Percentiles rank a stretch among this genome's conserved stretches.
phyloP scores from a whole-genome alignment of 371 early-diverging fungal genomes.

The Mortierella sp. region DNA sequence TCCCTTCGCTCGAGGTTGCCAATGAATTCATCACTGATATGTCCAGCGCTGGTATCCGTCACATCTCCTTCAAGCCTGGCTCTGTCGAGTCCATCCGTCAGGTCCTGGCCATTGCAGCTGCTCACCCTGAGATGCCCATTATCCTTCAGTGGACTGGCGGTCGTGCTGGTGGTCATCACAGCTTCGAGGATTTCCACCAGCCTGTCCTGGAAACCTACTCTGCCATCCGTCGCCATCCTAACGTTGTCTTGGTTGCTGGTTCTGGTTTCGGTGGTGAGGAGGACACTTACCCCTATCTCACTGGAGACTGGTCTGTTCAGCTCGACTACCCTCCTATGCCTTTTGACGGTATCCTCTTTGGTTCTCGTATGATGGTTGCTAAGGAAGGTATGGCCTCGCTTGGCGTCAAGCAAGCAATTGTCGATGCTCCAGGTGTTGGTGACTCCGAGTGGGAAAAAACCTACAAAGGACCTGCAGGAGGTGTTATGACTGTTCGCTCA shows the following conservation, averaged over 20 bases:
- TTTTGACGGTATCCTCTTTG: slow-evolving; percentile 94
- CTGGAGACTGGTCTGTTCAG: slow-evolving; percentile 91
- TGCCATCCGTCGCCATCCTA: slow-evolving; percentile 85
- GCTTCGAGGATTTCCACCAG: slow-evolving; percentile 94
- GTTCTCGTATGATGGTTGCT: slow-evolving; percentile 96
- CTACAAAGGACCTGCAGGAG: slow-evolving; percentile 91
- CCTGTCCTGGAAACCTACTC: slow-evolving; percentile 95
- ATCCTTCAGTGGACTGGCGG: slow-evolving; percentile 98
- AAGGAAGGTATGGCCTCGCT: slow-evolving; percentile 88
- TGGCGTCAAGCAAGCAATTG: slow-evolving; percentile 92
- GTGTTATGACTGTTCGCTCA: slow-evolving; percentile 93
- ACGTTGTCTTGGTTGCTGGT: slow-evolving; percentile 92
- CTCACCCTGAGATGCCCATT: slow-evolving; percentile 90
- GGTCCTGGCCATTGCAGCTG: slow-evolving; percentile 89
- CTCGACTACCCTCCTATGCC: slow-evolving; percentile 96
- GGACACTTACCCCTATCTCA: slow-evolving; percentile 93
- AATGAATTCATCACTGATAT: slow-evolving; percentile 85
- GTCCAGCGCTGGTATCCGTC: slow-evolving; percentile 84
- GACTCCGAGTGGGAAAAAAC: slow-evolving; percentile 94
- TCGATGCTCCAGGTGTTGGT: slow-evolving; percentile 87
- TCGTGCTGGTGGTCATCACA: slow-evolving; percentile 97
- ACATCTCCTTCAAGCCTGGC: slow-evolving; percentile 95
- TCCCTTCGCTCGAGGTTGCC: slow-evolving; percentile 92
- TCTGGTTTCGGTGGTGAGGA: slow-evolving; percentile 93
- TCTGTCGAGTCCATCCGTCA: slow-evolving; percentile 86